Conservation (phyloP, 2,329 filamentous ascomycete species). For the Calycina marina region DNA sequence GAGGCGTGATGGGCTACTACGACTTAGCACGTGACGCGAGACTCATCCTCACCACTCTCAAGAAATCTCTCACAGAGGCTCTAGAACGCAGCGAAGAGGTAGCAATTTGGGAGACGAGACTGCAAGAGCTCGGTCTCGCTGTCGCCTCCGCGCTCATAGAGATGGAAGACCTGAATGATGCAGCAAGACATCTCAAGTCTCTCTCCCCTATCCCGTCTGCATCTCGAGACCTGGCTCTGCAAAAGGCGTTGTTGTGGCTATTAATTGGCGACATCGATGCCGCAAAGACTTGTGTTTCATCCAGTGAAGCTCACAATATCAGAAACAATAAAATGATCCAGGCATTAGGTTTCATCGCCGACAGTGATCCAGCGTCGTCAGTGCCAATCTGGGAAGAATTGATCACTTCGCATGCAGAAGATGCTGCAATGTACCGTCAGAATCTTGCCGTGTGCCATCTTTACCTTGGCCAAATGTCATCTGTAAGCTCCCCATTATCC, state of each 20-base stretch:
- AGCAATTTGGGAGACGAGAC: conserved; percentile 53
- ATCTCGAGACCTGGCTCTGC: conserved; percentile 27
- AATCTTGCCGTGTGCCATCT: conserved; percentile 76
- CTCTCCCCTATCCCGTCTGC: conserved; percentile 25
- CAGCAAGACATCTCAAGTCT: conserved; percentile 54
- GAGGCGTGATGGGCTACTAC: conserved; percentile 82
- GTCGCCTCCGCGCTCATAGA: conserved; percentile 57
- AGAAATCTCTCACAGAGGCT: conserved; percentile 10
- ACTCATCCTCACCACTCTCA: conserved; percentile 36
- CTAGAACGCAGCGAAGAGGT: conserved; percentile 25
- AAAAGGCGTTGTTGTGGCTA: conserved; percentile 56
- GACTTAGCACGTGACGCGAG: conserved; percentile 72
- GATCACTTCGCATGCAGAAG: conserved; percentile 16
- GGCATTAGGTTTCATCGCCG: conserved; percentile 64
- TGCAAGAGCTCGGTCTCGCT: conserved; percentile 60
- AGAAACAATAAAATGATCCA: conserved; percentile 33
- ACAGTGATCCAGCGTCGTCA: conserved; percentile 56
- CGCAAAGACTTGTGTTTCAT: conserved; percentile 40
- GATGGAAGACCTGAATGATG: conserved; percentile 78
- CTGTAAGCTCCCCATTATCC: conserved; percentile 32
- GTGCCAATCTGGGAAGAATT: conserved; percentile 43
- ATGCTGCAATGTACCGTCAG: conserved; percentile 53
- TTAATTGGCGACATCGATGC: conserved; percentile 62
- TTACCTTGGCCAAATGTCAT: conserved; percentile 62
- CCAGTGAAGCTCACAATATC: conserved; percentile 3